A percentile compares a stretch with the other conserved stretches of the same genome.
These are phyloP conservation scores for Daldinia caldariorum DNA, from an alignment of 495 filamentous ascomycete species.

Conservation along the genomic window DNA sequence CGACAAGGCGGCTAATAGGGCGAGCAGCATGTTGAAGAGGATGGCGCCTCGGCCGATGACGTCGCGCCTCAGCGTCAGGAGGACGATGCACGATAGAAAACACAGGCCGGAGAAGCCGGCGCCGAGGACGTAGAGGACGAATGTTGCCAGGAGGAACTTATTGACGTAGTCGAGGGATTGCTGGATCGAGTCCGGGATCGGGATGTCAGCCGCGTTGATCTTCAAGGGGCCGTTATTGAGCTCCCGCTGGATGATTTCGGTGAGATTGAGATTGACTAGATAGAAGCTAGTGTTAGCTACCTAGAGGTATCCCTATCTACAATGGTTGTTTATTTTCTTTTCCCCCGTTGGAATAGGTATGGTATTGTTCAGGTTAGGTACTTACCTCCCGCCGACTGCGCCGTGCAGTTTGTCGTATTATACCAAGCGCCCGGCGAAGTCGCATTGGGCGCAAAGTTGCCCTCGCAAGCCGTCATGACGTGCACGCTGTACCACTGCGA, in stretches of 20 bases:
- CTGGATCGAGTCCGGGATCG: conserved; percentile 71
- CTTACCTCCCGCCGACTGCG: conserved; percentile 62
- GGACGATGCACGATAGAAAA: conserved; percentile 61
- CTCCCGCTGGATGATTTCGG: conserved; percentile 62
- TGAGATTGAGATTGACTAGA: conserved; percentile 67
- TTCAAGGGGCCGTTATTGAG: conserved; percentile 57
- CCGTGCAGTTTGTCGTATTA: conserved; percentile 70
- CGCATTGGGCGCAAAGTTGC: conserved; percentile 64
- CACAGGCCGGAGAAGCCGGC: conserved; percentile 66
- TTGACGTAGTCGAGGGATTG: conserved; percentile 65
- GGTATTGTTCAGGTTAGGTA: conserved; percentile 38
- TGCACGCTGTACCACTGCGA: conserved; percentile 81
- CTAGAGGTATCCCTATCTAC: too few species aligned
- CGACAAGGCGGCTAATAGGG: conserved; percentile 44
- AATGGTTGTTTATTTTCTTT: too few species aligned
- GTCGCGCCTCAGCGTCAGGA: conserved; percentile 52
- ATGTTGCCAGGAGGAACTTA: conserved; percentile 61
- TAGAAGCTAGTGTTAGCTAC: conserved; percentile 32
- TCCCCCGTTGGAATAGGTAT: too few species aligned
- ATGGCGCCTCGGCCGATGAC: conserved; percentile 46
- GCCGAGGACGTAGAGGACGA: conserved; percentile 72
- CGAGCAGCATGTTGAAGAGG: conserved; percentile 56
- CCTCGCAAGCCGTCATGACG: conserved; percentile 74
- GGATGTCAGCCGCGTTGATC: conserved; percentile 64
- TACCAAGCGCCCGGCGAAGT: conserved; percentile 58